Conservation (phyloP, 495 filamentous ascomycete genomes). For the Staphylotrichum longicolle region DNA sequence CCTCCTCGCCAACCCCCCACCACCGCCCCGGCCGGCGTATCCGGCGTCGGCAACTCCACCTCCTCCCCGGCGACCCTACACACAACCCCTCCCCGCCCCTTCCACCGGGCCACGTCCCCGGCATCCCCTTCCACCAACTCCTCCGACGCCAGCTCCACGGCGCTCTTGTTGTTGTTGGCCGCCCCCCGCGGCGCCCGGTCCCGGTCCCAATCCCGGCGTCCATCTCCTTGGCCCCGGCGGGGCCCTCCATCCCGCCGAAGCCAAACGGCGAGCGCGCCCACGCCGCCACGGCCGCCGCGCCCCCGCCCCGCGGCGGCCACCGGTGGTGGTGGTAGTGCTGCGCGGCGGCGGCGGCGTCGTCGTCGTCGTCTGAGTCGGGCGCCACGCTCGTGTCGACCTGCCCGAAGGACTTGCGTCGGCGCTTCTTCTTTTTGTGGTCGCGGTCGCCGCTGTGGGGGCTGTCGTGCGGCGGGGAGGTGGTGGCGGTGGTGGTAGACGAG, state of each 20-base stretch:
- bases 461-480: neutral
- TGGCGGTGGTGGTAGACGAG: neutral
- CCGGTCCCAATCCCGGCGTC: neutral
- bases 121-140: neutral
- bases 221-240: slow-evolving; percentile 8
- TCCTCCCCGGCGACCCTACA: slow-evolving; percentile 3
- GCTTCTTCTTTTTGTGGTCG: neutral
- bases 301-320: neutral
- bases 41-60: slow-evolving; percentile 21
- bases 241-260: neutral
- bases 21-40: neutral
- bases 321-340: neutral
- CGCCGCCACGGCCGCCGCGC: slow-evolving; percentile 1
- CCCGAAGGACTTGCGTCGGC: slow-evolving; percentile 10
- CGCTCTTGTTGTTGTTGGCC: too few species aligned
- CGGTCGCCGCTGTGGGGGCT: neutral
- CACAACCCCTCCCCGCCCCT: neutral
- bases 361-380: neutral
- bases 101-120: neutral
- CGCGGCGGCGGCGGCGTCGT: too few species aligned
- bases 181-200: neutral
- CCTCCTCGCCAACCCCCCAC: neutral
- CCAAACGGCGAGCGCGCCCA: slow-evolving; percentile 12
- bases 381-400: slow-evolving; percentile 1
- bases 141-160: neutral